phyloP scores from a whole-genome alignment of 2,329 filamentous ascomycete genomes.

The Trichoderma koningiopsis region DNA sequence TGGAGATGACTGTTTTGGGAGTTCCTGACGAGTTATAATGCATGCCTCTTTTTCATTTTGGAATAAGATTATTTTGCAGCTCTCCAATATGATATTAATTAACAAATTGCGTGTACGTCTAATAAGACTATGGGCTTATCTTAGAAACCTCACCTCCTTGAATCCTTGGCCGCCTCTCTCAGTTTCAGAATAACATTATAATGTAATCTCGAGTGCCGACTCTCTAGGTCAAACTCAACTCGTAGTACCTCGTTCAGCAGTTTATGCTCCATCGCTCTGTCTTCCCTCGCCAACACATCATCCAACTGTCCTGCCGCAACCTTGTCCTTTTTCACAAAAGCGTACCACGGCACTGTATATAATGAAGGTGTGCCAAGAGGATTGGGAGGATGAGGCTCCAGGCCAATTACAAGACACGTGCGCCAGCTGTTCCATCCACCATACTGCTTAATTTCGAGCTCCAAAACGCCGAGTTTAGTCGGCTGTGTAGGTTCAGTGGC shows the following conservation, averaged over 20 bases:
- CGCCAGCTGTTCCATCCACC: constrained; percentile 24
- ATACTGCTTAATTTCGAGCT: constrained; percentile 27
- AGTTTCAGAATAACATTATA: constrained; percentile 30
- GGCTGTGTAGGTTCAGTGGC: constrained; percentile 29
- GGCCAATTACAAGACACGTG: constrained; percentile 31
- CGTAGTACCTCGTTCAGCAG: neutral
- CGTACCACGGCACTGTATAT: constrained; percentile 36
- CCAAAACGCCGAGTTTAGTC: constrained; percentile 32
- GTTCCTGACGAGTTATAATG: neutral
- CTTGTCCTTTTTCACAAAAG: constrained; percentile 32
- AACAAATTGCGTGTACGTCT: neutral
- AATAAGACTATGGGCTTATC: neutral
- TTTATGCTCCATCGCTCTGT: neutral
- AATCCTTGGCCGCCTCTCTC: neutral
- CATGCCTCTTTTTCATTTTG: neutral
- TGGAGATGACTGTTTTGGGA: constrained; percentile 38
- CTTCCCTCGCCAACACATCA: constrained; percentile 1
- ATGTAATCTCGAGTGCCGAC: constrained; percentile 33
- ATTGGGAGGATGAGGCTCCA: constrained; percentile 34
- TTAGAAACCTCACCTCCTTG: neutral
- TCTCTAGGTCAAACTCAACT: constrained; percentile 32
- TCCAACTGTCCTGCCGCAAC: constrained; percentile 29
- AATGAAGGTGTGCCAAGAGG: constrained; percentile 34
- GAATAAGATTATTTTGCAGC: neutral
- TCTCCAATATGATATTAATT: neutral